phyloP scores from a whole-genome alignment of 1,139 yeast genomes.

The Blastobotrys raffinosifermentans region DNA sequence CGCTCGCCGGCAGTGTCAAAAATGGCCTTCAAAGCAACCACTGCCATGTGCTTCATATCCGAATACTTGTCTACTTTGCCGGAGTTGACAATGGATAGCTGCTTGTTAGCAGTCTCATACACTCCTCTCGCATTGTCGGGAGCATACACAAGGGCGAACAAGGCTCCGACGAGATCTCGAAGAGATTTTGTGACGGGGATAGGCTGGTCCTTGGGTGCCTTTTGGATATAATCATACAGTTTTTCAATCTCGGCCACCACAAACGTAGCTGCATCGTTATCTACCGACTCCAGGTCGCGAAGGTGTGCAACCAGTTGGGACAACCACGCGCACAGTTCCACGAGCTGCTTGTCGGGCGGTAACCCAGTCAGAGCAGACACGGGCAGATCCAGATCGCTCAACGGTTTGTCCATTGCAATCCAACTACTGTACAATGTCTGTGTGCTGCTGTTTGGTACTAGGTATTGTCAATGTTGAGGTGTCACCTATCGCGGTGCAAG shows the following conservation, averaged over 20 bases:
- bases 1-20: constrained; percentile 24
- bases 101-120: constrained; percentile 29
- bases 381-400: not conserved
- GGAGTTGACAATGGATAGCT: constrained; percentile 17
- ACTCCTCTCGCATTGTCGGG: constrained; percentile 17
- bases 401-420: not conserved
- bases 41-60: constrained; percentile 25
- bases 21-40: constrained; percentile 21
- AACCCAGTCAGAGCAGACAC: not conserved
- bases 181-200: constrained; percentile 21
- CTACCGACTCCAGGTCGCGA: constrained; percentile 10
- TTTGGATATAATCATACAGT: constrained; percentile 18
- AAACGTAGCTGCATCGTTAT: constrained; percentile 8
- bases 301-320: constrained; percentile 11
- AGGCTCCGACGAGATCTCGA: constrained; percentile 19
- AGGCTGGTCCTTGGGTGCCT: constrained; percentile 17
- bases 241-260: constrained; percentile 18
- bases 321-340: constrained; percentile 1
- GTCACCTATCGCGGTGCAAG: too few species aligned
- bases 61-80: constrained; percentile 28
- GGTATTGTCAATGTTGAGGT: too few species aligned
- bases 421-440: too few species aligned
- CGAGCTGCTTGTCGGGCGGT: not conserved
- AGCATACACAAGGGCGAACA: constrained; percentile 19
- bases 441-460: too few species aligned